These are phyloP conservation scores for Ceratocystiopsis sp. DNA, from an alignment of 2,329 filamentous ascomycete genomes.

Conservation along the genomic window DNA sequence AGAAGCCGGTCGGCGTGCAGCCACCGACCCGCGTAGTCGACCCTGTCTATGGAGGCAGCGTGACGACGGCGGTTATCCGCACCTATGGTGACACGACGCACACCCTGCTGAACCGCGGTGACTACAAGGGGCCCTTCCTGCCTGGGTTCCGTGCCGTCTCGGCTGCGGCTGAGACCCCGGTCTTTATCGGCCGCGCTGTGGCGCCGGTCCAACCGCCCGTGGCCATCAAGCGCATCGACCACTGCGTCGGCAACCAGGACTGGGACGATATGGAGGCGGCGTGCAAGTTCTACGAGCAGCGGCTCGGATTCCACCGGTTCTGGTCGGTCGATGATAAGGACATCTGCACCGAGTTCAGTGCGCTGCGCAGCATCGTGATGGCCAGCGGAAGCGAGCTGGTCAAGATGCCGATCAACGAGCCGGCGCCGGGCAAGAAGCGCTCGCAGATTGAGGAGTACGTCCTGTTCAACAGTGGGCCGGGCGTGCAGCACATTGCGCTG, in stretches of 20 bases:
- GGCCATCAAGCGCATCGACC: slow-evolving; percentile 62
- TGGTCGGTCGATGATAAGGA: slow-evolving; percentile 91
- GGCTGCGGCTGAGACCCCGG: slow-evolving; percentile 3
- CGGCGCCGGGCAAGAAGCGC: slow-evolving; percentile 74
- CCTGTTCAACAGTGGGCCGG: slow-evolving; percentile 74
- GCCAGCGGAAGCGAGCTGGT: slow-evolving; percentile 65
- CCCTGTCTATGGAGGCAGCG: slow-evolving; percentile 48
- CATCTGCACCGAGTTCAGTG: slow-evolving; percentile 84
- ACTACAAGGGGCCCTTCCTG: slow-evolving; percentile 62
- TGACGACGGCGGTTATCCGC: slow-evolving; percentile 62
- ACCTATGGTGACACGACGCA: slow-evolving; percentile 95
- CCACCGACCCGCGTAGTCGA: slow-evolving; percentile 38
- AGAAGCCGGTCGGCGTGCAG: slow-evolving; percentile 30
- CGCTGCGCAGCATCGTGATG: slow-evolving; percentile 83
- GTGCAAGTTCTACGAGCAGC: slow-evolving; percentile 64
- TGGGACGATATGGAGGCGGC: slow-evolving; percentile 71
- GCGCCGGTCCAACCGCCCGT: slow-evolving; percentile 44
- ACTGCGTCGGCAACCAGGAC: slow-evolving; percentile 94
- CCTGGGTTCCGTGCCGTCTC: slow-evolving; percentile 57
- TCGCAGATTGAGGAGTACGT: slow-evolving; percentile 91
- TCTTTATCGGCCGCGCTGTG: slow-evolving; percentile 16
- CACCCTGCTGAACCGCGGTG: slow-evolving; percentile 59
- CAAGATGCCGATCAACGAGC: slow-evolving; percentile 98
- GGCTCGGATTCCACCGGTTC: slow-evolving; percentile 88
- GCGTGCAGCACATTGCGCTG: slow-evolving; percentile 87